These are phyloP conservation scores for Cercophora samala DNA, from an alignment of 495 filamentous ascomycete species.

Conservation along the genomic window DNA sequence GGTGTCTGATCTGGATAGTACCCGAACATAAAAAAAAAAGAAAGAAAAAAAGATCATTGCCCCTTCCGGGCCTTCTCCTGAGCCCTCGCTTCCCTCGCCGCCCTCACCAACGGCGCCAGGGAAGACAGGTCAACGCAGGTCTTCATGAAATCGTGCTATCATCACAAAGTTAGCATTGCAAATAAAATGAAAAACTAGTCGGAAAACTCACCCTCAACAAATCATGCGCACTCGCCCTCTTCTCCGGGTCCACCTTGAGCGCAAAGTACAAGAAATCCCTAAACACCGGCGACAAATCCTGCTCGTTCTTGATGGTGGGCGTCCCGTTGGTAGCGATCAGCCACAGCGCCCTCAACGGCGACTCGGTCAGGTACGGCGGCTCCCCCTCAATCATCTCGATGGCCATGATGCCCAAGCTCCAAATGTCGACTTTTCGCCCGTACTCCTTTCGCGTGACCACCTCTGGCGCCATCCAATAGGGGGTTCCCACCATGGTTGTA, in stretches of 20 bases:
- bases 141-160: slow-evolving; percentile 92
- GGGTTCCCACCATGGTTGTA: slow-evolving; percentile 98
- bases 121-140: slow-evolving; percentile 61
- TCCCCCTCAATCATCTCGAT: slow-evolving; percentile 99
- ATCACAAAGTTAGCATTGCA: slow-evolving; percentile 1
- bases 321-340: slow-evolving; percentile 97
- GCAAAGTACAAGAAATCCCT: slow-evolving; percentile 86
- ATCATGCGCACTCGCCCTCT: slow-evolving; percentile 90
- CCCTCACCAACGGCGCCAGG: slow-evolving; percentile 74
- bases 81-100: slow-evolving; percentile 75
- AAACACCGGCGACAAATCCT: slow-evolving; percentile 75
- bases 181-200: background rate
- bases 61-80: slow-evolving; percentile 77
- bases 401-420: slow-evolving; percentile 99
- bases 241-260: slow-evolving; percentile 93
- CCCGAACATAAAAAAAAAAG: background rate
- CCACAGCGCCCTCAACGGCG: slow-evolving; percentile 87
- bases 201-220: slow-evolving; percentile 68
- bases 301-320: slow-evolving; percentile 89
- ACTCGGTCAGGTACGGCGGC: slow-evolving; percentile 94
- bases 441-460: slow-evolving; percentile 97
- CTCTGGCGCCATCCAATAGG: slow-evolving; percentile 99
- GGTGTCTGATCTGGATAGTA: background rate
- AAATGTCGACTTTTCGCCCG: slow-evolving; percentile 97
- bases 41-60: slow-evolving; percentile 30